Evolutionary conservation across 768 basidiomycete species (phyloP).

Genomic region (Coprinopsis cinerea): DNA sequence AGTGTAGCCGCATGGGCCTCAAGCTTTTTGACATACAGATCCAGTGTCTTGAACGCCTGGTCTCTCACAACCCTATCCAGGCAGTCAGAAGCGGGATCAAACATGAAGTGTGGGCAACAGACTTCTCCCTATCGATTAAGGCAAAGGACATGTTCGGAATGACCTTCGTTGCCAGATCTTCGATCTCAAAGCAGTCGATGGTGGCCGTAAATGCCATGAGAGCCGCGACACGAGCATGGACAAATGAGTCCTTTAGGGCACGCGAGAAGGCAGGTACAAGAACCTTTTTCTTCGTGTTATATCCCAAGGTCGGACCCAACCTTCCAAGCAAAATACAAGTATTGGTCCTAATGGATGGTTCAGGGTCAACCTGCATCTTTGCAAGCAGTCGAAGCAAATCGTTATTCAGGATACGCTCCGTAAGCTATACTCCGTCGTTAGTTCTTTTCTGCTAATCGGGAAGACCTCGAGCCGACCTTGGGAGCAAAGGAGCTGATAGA

Average conservation of each 20-base stretch:
- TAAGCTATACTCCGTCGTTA: conserved; percentile 46
- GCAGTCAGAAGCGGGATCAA: background rate
- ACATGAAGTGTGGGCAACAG: conserved; percentile 16
- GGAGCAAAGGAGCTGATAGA: conserved; percentile 79
- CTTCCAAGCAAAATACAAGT: conserved; percentile 95
- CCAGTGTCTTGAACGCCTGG: conserved; percentile 92
- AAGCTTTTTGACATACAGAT: conserved; percentile 78
- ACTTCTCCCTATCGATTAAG: conserved; percentile 93
- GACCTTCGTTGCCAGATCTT: conserved; percentile 86
- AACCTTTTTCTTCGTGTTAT: conserved; percentile 93
- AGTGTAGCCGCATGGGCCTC: conserved; percentile 75
- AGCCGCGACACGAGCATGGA: conserved; percentile 90
- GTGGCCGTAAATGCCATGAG: conserved; percentile 96
- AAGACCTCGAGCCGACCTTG: too few species aligned
- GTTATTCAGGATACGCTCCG: conserved; percentile 90
- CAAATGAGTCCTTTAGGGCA: conserved; percentile 84
- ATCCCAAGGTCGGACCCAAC: conserved; percentile 76
- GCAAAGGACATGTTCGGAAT: conserved; percentile 79
- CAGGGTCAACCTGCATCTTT: conserved; percentile 86
- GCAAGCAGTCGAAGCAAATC: conserved; percentile 91
- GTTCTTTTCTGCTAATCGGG: too few species aligned
- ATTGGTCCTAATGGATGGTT: conserved; percentile 94
- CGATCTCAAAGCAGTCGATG: conserved; percentile 79
- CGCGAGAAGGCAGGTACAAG: conserved; percentile 91
- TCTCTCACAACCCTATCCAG: conserved; percentile 76